These are phyloP conservation scores for Neophaeococcomyces aloes DNA, from an alignment of 2,329 filamentous ascomycete genomes.

Conservation along the genomic window DNA sequence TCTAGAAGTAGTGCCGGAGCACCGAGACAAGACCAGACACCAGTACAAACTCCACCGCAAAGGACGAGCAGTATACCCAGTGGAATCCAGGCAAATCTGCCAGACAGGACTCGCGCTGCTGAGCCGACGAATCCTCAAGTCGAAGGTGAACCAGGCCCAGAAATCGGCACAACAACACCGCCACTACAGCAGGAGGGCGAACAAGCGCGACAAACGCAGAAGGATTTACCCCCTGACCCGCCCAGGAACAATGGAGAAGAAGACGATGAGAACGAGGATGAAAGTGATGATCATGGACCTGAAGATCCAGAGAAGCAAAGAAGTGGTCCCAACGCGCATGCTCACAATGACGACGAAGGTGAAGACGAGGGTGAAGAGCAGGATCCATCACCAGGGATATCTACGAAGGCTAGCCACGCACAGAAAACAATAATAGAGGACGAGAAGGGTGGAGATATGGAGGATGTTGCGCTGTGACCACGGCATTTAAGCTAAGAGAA, in stretches of 20 bases:
- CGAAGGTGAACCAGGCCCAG: slow-evolving; percentile 21
- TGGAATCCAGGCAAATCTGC: background rate
- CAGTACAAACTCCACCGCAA: slow-evolving; percentile 16
- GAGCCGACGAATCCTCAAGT: slow-evolving; percentile 15
- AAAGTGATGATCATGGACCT: slow-evolving; percentile 11
- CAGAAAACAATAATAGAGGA: slow-evolving; percentile 13
- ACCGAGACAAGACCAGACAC: slow-evolving; percentile 8
- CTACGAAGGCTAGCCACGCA: slow-evolving; percentile 11
- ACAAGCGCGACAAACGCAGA: slow-evolving; percentile 11
- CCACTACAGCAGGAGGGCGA: slow-evolving; percentile 5
- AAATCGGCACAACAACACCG: slow-evolving; percentile 18
- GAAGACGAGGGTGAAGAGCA: background rate
- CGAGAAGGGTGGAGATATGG: slow-evolving; percentile 19
- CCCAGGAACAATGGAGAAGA: slow-evolving; percentile 17
- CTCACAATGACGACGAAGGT: slow-evolving; percentile 13
- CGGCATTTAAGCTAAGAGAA: too few relatives aligned
- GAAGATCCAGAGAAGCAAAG: slow-evolving; percentile 10
- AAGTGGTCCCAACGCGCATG: slow-evolving; percentile 10
- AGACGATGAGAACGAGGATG: slow-evolving; percentile 16
- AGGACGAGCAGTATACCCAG: background rate
- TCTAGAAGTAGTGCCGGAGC: slow-evolving; percentile 22
- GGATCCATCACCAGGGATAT: too few relatives aligned
- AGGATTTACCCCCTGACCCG: slow-evolving; percentile 17
- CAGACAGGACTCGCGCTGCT: background rate
- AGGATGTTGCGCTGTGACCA: slow-evolving; percentile 22